phyloP scores from a whole-genome alignment of 2,329 filamentous ascomycete genomes.

The Colletotrichum theobromicola region DNA sequence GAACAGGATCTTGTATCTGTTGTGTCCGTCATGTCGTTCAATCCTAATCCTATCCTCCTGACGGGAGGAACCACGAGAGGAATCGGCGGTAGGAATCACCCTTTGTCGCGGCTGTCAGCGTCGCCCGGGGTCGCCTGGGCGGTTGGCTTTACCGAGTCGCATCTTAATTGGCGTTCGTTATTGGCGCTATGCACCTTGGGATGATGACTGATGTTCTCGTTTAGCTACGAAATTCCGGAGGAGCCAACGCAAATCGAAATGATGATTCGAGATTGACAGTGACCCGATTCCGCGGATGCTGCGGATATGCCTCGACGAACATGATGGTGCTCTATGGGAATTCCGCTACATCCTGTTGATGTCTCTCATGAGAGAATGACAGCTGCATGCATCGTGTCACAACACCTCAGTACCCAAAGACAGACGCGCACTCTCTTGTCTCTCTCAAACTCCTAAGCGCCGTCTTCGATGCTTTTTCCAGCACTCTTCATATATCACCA shows the following conservation, averaged over 20 bases:
- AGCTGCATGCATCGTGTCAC: background rate
- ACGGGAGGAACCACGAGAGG: background rate
- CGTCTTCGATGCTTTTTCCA: background rate
- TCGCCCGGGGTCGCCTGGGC: background rate
- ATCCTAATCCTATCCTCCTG: background rate
- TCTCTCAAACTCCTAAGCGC: background rate
- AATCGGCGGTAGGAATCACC: background rate
- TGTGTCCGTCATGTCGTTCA: background rate
- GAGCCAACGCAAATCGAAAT: background rate
- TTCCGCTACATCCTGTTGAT: background rate
- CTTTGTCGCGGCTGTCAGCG: background rate
- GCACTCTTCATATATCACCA: background rate
- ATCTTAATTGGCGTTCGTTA: conserved; percentile 10
- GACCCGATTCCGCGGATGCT: background rate
- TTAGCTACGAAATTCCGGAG: background rate
- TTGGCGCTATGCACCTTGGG: background rate
- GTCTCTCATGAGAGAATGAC: background rate
- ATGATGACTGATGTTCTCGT: background rate
- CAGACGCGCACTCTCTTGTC: background rate
- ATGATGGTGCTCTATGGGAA: background rate
- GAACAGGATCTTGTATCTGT: background rate
- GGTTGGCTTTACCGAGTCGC: conserved; percentile 9
- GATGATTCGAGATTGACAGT: background rate
- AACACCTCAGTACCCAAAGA: background rate
- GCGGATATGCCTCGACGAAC: background rate